These are phyloP conservation scores for Ceratocystis destructans DNA, from an alignment of 2,329 filamentous ascomycete species.

Conservation along the genomic window DNA sequence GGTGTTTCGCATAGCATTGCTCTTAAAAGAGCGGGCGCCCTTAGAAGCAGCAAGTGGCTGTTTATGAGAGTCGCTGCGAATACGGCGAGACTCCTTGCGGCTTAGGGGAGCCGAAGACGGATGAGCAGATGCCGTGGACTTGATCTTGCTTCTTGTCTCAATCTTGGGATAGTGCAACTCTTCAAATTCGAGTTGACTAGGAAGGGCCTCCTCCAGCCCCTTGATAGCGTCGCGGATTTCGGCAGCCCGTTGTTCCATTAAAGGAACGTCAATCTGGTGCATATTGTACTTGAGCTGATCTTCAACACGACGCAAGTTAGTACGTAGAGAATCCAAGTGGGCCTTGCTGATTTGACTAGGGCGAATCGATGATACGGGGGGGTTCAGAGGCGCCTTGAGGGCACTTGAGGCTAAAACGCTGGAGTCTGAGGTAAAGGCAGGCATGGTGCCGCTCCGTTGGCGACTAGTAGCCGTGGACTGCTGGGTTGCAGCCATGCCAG, in stretches of 20 bases:
- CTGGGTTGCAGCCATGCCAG: conserved; percentile 6
- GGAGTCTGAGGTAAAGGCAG: background rate
- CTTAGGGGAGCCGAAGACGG: conserved; percentile 8
- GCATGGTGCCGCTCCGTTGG: conserved; percentile 9
- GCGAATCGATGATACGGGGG: conserved; percentile 44
- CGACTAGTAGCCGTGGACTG: conserved; percentile 1
- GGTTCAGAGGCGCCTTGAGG: conserved; percentile 23
- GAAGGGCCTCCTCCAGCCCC: conserved; percentile 36
- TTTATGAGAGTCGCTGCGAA: conserved; percentile 16
- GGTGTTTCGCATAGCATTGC: conserved; percentile 8
- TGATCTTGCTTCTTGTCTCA: conserved; percentile 22
- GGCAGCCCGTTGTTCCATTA: conserved; percentile 33
- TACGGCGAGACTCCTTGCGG: conserved; percentile 16
- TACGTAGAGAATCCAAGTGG: conserved; percentile 43
- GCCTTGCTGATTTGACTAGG: conserved; percentile 48
- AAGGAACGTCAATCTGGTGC: conserved; percentile 46
- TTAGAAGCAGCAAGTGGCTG: background rate
- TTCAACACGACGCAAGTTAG: conserved; percentile 31
- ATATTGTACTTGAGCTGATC: conserved; percentile 48
- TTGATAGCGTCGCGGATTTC: conserved; percentile 34
- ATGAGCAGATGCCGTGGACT: conserved; percentile 11
- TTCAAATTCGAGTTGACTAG: conserved; percentile 35
- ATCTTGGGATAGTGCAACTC: conserved; percentile 30
- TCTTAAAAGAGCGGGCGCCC: conserved; percentile 3
- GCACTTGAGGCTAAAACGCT: background rate